Conservation (phyloP, 2,329 filamentous ascomycete genomes). For the Fusarium tricinctum region DNA sequence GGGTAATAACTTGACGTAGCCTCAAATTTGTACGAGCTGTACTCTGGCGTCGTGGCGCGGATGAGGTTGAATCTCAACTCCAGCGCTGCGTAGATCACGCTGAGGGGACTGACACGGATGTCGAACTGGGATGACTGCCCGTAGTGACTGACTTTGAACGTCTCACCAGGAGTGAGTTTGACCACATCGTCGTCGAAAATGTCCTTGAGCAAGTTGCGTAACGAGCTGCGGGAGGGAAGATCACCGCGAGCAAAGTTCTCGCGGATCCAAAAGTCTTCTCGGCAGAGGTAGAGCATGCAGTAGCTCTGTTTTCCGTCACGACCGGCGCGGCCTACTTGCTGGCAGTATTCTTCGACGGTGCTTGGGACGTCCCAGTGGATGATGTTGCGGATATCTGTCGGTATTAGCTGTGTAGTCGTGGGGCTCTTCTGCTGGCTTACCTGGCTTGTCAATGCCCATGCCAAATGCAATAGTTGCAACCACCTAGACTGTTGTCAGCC, state of each 20-base stretch:
- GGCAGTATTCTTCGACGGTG: slow-evolving; percentile 69
- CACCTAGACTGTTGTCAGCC: slow-evolving; percentile 32
- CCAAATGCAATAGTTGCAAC: slow-evolving; percentile 70
- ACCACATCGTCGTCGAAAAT: slow-evolving; percentile 60
- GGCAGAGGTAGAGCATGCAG: slow-evolving; percentile 71
- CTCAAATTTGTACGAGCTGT: slow-evolving; percentile 68
- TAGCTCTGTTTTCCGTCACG: slow-evolving; percentile 66
- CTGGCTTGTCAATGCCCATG: slow-evolving; percentile 70
- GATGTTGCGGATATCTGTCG: slow-evolving; percentile 65
- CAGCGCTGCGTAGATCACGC: slow-evolving; percentile 70
- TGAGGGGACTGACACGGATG: slow-evolving; percentile 64
- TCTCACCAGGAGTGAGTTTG: slow-evolving; percentile 30
- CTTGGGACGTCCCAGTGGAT: slow-evolving; percentile 66
- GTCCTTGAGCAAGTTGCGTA: slow-evolving; percentile 63
- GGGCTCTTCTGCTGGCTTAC: slow-evolving; percentile 13
- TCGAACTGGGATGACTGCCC: slow-evolving; percentile 65
- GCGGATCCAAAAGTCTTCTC: slow-evolving; percentile 69
- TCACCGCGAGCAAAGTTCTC: slow-evolving; percentile 73
- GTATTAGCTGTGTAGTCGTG: neutral
- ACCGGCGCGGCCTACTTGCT: slow-evolving; percentile 70
- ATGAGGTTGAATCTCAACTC: slow-evolving; percentile 71
- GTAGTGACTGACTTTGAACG: slow-evolving; percentile 59
- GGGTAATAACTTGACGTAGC: slow-evolving; percentile 52
- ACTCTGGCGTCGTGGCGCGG: slow-evolving; percentile 69
- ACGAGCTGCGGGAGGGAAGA: slow-evolving; percentile 65